Conservation (phyloP, 2,329 filamentous ascomycete genomes). For the Bisporella sp. region DNA sequence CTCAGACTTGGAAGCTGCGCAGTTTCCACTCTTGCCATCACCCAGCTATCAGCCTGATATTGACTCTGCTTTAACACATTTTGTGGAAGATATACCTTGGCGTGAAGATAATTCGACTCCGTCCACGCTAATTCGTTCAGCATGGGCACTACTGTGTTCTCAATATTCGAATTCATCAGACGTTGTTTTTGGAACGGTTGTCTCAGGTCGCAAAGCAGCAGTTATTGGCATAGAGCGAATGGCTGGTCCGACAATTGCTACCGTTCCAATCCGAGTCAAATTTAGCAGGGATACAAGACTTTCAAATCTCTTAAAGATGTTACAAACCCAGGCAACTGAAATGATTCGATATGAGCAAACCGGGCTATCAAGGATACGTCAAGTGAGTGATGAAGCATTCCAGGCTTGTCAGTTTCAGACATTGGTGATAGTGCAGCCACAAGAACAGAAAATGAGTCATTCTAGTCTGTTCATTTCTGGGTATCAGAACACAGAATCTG, state of each 20-base stretch:
- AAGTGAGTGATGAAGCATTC: neutral
- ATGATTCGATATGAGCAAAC: neutral
- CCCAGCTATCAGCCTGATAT: neutral
- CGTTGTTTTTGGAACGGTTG: conserved; percentile 28
- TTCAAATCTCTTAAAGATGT: neutral
- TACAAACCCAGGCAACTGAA: neutral
- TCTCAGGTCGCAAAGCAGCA: conserved; percentile 29
- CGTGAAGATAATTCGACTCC: neutral
- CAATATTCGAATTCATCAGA: conserved; percentile 24
- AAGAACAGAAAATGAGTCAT: neutral
- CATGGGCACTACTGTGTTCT: conserved; percentile 13
- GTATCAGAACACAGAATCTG: neutral
- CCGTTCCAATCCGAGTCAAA: neutral
- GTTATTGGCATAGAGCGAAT: conserved; percentile 22
- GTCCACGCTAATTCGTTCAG: neutral
- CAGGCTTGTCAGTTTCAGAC: neutral
- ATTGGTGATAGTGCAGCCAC: neutral
- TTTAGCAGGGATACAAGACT: neutral
- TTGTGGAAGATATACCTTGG: neutral
- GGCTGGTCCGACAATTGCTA: conserved; percentile 24
- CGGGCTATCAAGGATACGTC: neutral
- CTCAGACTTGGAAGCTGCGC: neutral
- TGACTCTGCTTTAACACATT: neutral
- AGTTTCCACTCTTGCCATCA: neutral
- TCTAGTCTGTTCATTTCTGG: neutral